phyloP scores from a whole-genome alignment of 805 yeast genomes.

The Hanseniaspora guilliermondii region DNA sequence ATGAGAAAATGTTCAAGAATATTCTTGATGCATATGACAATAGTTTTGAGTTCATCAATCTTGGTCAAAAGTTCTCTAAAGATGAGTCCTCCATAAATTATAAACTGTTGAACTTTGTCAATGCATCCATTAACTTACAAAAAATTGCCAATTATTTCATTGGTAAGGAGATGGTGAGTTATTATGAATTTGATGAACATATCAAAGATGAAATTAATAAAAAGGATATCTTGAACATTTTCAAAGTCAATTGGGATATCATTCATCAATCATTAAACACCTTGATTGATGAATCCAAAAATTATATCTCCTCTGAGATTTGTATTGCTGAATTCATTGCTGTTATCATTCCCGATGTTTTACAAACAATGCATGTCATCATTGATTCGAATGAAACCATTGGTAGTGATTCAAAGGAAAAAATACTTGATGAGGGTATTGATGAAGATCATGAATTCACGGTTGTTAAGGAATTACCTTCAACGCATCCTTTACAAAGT shows the following conservation, averaged over 20 bases:
- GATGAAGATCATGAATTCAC: constrained; percentile 24
- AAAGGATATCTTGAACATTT: background rate
- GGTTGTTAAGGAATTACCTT: constrained; percentile 28
- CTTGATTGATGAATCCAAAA: background rate
- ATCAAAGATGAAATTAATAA: constrained; percentile 6
- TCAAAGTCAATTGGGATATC: background rate
- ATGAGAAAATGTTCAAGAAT: constrained; percentile 22
- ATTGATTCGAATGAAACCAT: constrained; percentile 56
- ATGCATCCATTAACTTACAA: constrained; percentile 5
- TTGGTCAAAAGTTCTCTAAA: constrained; percentile 43
- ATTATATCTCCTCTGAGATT: background rate
- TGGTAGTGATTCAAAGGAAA: constrained; percentile 40
- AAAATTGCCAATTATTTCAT: constrained; percentile 11
- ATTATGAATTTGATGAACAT: constrained; percentile 13
- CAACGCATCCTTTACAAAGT: constrained; percentile 41
- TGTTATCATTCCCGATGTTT: constrained; percentile 36
- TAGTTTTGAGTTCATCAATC: constrained; percentile 54
- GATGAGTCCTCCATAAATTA: constrained; percentile 25
- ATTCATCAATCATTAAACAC: background rate
- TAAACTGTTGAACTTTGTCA: constrained; percentile 2
- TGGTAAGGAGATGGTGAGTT: constrained; percentile 13
- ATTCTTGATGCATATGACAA: constrained; percentile 52
- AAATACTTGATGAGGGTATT: constrained; percentile 46
- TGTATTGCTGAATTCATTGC: constrained; percentile 6
- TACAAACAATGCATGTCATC: constrained; percentile 53